Evolutionary conservation across 371 early-diverging fungal species (phyloP).

Genomic region (Rhizopus stolonifer): DNA sequence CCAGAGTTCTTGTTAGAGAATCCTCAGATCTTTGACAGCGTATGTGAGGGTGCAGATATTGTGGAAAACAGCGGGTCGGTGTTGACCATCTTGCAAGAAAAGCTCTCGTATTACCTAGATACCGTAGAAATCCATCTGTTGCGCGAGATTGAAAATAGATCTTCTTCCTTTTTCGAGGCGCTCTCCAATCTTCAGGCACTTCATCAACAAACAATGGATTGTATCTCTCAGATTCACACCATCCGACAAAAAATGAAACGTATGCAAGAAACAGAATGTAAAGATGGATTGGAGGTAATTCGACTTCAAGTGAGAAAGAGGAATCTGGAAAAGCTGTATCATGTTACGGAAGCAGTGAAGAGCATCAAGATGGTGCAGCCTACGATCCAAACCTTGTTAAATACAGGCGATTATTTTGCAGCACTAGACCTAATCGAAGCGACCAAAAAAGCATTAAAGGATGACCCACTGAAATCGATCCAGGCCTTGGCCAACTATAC

Average conservation of each 20-base stretch:
- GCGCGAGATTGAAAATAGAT: conserved; percentile 86
- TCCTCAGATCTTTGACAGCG: conserved; percentile 85
- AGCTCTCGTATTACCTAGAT: conserved; percentile 86
- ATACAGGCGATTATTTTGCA: conserved; percentile 78
- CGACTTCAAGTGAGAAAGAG: conserved; percentile 70
- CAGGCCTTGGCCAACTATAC: conserved; percentile 61
- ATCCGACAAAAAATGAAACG: conserved; percentile 70
- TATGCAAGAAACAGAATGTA: conserved; percentile 65
- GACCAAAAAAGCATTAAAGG: conserved; percentile 58
- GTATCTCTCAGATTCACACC: conserved; percentile 78
- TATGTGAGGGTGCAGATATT: conserved; percentile 65
- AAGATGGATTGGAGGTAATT: conserved; percentile 80
- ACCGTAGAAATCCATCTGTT: conserved; percentile 90
- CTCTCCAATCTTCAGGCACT: conserved; percentile 87
- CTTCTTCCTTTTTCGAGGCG: conserved; percentile 91
- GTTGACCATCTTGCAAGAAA: conserved; percentile 78
- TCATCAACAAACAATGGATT: conserved; percentile 84
- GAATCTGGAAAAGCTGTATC: conserved; percentile 67
- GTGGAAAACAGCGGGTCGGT: conserved; percentile 45
- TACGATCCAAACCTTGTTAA: conserved; percentile 77
- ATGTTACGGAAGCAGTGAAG: conserved; percentile 65
- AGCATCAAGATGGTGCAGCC: conserved; percentile 78
- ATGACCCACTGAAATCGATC: conserved; percentile 59
- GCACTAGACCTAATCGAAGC: conserved; percentile 87
- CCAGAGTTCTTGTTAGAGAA: conserved; percentile 82